Base-by-base conservation (phyloP, 2,329 filamentous ascomycete genomes). In the Exophiala phaeomuriformis region DNA sequence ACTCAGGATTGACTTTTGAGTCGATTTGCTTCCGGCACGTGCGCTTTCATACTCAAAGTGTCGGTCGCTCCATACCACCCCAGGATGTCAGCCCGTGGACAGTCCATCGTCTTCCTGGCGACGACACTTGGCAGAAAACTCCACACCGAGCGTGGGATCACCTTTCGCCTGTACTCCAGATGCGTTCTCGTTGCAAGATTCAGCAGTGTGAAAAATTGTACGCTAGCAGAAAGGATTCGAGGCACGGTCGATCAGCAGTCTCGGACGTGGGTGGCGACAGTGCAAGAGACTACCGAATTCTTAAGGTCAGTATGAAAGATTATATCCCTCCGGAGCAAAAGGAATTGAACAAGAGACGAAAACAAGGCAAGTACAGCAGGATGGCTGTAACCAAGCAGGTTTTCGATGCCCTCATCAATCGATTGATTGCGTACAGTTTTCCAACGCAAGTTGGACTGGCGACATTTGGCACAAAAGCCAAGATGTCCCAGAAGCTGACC, bases 371-470 rank as follows among this genome's bases (percentile, higher is more conserved):
- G 4, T 32, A 48, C 31, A 58, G 53, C 29, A 58, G 66, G 7
- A 58, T 71, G 6, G 67, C 68, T 39, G 67, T 70, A 2, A 53
- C 68, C 10, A 69, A 71, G 55, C 65, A 71, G 47, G 67, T 70
- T 58, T 71, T 71, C 49, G 64, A 68, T 39, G 64, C 66, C 4
- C 64, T 69, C 51, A 61, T 71, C 55, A 70, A 71, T 49, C 59
- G 68, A 4, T 59, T 68, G 1, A 57, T 71, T n/a, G 69, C 69
- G 2, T 70, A 71, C 51, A 61, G 64, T 37, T 70, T 65, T 57
- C 63, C 66, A 42, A 69, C 66, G 0, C 66, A 71, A 45, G 56
- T 69, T 29, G 69, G 69, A 3, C 60, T 71, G 1, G 59, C 71
- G 19, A 67, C 67, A 2, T 69, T 71, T 53, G 54, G 58, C 9